Evolutionary conservation across 1,284 basidiomycete species (phyloP).

Genomic region (Porphyrellus sp.): DNA sequence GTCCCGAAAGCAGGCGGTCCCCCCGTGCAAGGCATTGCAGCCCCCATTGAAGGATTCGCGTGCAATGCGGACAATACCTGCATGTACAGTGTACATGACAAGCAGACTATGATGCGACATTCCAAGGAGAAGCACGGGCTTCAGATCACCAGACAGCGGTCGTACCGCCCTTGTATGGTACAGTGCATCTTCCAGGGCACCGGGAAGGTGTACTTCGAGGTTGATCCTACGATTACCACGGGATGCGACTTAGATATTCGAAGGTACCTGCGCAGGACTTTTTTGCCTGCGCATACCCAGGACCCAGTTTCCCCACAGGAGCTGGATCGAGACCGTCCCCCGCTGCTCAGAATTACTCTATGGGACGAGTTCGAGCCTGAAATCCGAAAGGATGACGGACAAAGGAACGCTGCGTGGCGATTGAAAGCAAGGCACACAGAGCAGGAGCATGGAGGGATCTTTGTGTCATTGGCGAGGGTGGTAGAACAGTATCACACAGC

Average conservation of each 20-base stretch:
- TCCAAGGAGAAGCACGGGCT: neutral
- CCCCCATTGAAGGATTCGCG: neutral
- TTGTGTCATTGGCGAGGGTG: neutral
- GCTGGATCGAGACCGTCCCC: neutral
- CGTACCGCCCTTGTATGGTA: neutral
- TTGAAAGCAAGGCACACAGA: neutral
- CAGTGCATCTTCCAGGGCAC: neutral
- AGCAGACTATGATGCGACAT: neutral
- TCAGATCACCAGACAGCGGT: neutral
- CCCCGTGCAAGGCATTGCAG: neutral
- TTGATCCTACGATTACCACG: neutral
- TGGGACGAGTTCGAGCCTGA: constrained; percentile 6
- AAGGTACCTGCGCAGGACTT: neutral
- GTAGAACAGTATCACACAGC: neutral
- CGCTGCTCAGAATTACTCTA: neutral
- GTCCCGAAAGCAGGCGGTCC: neutral
- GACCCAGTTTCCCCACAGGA: neutral
- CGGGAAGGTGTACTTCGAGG: constrained; percentile 5
- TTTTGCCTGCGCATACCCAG: neutral
- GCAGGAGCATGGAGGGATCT: neutral
- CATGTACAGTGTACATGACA: neutral
- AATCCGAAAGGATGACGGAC: neutral
- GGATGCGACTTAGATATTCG: neutral
- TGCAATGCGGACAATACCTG: neutral
- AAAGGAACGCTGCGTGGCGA: neutral